phyloP scores from a whole-genome alignment of 2,329 filamentous ascomycete genomes.

The Dothiorella sarmentorum region DNA sequence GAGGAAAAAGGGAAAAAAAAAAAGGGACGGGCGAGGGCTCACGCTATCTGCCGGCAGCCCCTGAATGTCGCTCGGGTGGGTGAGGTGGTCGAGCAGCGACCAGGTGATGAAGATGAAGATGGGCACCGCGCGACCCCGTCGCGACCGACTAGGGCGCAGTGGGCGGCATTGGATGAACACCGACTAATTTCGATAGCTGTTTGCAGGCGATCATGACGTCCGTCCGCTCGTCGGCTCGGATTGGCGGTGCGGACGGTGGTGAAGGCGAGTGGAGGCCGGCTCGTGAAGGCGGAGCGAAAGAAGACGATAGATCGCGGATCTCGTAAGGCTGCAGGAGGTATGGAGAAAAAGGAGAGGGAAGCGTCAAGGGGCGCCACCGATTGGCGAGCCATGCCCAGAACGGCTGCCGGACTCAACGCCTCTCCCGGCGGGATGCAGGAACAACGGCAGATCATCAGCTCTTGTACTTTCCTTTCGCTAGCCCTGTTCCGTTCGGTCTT shows the following conservation, averaged over 20 bases:
- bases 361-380: not conserved
- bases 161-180: not conserved
- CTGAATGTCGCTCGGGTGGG: slow-evolving; percentile 8
- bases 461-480: not conserved
- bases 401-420: slow-evolving; percentile 2
- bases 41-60: not conserved
- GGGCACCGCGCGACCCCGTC: not conserved
- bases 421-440: slow-evolving; percentile 5
- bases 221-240: not conserved
- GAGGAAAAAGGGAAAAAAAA: not conserved
- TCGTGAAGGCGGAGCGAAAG: no score
- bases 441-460: not conserved
- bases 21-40: not conserved
- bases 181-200: not conserved
- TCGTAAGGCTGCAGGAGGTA: slow-evolving; percentile 6
- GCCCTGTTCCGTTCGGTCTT: not conserved
- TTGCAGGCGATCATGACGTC: slow-evolving; percentile 2
- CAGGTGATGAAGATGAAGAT: slow-evolving; percentile 3
- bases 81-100: no score
- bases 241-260: not conserved
- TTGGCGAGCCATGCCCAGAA: not conserved
- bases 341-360: not conserved
- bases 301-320: not conserved
- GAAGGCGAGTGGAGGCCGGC: not conserved
- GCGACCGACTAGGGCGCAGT: not conserved